Base-by-base conservation (phyloP, 1,284 basidiomycete genomes). In the Cryptococcus sp. region DNA sequence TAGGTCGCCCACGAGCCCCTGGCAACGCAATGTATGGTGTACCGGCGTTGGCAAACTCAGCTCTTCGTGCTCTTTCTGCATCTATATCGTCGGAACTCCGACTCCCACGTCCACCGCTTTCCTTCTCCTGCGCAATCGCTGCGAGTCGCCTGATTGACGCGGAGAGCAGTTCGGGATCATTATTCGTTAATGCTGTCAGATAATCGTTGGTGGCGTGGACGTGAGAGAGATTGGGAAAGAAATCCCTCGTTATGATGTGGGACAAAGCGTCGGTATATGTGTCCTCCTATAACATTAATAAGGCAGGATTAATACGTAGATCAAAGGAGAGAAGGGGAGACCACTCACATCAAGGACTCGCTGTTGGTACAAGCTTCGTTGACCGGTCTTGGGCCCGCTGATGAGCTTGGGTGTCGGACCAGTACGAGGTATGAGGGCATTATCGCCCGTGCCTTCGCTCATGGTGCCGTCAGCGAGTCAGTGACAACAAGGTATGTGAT, bases 181-280 rank as follows among this genome's bases (percentile, higher is more conserved):
- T 82, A 23, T 86, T 81, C 46, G 83, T 82, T 22, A 92, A 80
- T 1, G 91, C 90, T 58, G 90, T 86, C 17, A 93, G 84, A 75
- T 91, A 92, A 57, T 83, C 84, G 75, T 93, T 91, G 17, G 90
- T 91, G 20, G 90, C 90, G 67, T 93, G 89, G 35, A 94, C 82
- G 67, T 91, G 89, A 20, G 88, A 85, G 13, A 96, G 85, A 15
- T 89, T 90, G 0, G 95, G 95, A 72, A 98, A 99, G 83, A 98
- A 99, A 80, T 98, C 94, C 52, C 96, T 87, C 50, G 91, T 88
- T 74, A 99, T 97, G 73, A 99, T 96, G 51, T 87, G 84, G 3
- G 91, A 92, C n/a, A 99, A 83, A 0, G 90, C 90, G 52, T 85
- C 85, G 1, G 92, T 94, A 76, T 99, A 99, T 71, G 93, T 91